Evolutionary conservation across 805 yeast genomes (phyloP), one percentile per base, ranked within the genome.

Genomic region (Candida pseudoglaebosa): DNA sequence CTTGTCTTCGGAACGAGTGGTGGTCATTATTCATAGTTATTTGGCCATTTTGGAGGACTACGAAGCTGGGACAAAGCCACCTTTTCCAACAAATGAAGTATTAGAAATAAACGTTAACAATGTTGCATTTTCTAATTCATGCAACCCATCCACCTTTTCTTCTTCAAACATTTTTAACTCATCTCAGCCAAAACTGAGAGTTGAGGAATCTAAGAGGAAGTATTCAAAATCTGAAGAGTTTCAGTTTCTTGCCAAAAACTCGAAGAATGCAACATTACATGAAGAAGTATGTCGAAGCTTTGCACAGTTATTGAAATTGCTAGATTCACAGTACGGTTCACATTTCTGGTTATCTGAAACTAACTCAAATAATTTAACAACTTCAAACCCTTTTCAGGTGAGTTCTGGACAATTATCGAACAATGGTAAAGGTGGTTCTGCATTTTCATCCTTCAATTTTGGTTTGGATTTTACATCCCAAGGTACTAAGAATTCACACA

Each of bases 1-100:
- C 32, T 51, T 82, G 1, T 69, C 75, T 2, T 82, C 86, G 16
- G 98, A 90, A 52, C 78, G 80, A 42, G 60, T 87, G 40, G 73
- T 82, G 0, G 58, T 93, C 4, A 82, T 84, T 1, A 72, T 87
- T 12, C 77, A 77, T 41, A 71, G 95, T 2, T 91, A 86, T 52
- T 70, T 82, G 35, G 72, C 79, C n/a, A 76, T 88, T 34, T 62
- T 90, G 24, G 72, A 76, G 39, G 95, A 86, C 43, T 72, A 69
- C 37, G 75, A 75, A 39, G 43, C 64, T 3, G 68, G 64, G 1
- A 68, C 73, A 9, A 78, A 74, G 32, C 96, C 97, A 0, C 70
- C 71, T 1, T 91, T 88, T 57, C 97, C 95, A 19, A 66, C 77
- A 2, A 13, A 28, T 1, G 34, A 36, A 8, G 45, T 38, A 10